A percentile compares a stretch with the other conserved stretches of the same genome.
phyloP scores from a whole-genome alignment of 176 grass and related monocot genomes.

The Triticum monococcum region DNA sequence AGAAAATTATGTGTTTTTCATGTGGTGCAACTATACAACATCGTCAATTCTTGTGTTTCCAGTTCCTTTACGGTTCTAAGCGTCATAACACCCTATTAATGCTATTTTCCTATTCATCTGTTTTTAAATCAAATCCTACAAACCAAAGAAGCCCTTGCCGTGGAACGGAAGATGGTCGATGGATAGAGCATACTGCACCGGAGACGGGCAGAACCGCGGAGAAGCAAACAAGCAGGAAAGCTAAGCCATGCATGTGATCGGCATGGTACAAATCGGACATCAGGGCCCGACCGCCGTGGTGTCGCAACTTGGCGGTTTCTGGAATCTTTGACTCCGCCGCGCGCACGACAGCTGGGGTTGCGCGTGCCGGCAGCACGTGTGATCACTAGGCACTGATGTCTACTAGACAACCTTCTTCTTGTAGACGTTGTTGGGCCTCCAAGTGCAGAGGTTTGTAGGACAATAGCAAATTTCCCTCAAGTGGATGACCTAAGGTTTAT shows the following conservation, averaged over 20 bases:
- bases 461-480: too few species aligned
- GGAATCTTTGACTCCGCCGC: conserved; percentile 5
- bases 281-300: not conserved
- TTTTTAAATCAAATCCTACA: too few species aligned
- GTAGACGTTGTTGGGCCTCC: too few species aligned
- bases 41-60: too few species aligned
- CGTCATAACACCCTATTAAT: too few species aligned
- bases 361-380: not conserved
- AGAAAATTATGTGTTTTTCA: too few species aligned
- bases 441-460: too few species aligned
- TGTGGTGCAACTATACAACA: too few species aligned
- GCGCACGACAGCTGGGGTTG: not conserved
- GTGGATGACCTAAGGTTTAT: too few species aligned
- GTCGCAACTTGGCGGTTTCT: not conserved
- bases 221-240: not conserved
- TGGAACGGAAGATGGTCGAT: not conserved
- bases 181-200: not conserved
- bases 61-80: too few species aligned
- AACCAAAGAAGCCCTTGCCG: not conserved
- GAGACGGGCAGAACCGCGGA: not conserved
- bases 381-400: not conserved
- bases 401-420: too few species aligned
- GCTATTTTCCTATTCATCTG: too few species aligned
- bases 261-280: conserved; percentile 26
- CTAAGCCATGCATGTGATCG: conserved; percentile 1